Evolutionary conservation across 2,329 filamentous ascomycete genomes (phyloP), one percentile per base, ranked within the genome.

Genomic region (Curvularia sp.): DNA sequence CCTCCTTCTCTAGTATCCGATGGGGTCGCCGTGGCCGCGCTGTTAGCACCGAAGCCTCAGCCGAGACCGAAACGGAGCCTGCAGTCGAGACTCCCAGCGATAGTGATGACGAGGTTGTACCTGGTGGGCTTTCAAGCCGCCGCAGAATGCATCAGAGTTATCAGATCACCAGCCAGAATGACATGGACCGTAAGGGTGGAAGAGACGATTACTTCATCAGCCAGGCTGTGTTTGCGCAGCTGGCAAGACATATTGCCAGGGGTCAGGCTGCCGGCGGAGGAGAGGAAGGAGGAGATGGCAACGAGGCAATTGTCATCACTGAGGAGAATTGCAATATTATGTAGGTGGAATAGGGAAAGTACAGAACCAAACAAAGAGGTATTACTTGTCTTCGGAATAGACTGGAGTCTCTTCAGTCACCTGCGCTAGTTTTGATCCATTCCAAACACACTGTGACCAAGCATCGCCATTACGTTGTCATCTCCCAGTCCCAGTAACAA

Each of bases 121-220:
- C 69, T 5, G 77, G 75, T 18, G 85, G 85, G 1, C 79, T 89
- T 12, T 72, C 77, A 26, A 88, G 85, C 64, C 78, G 85, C 39
- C 86, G 84, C 65, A 80, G 85, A 9, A 83, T 89, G 77, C 82
- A 88, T 38, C 79, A 86, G 52, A 82, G 81, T 52, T 87, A 89
- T 57, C 81, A 83, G 57, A 89, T 89, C 66, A 86, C 83, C 55
- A 84, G 81, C 60, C 81, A 86, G 66, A 89, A 89, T 67, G 86
- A 89, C 65, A 81, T 84, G 60, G 81, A 86, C 56, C 81, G 85
- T 33, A 83, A 82, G 61, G 85, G 83, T 15, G 85, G 85, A 13
- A 81, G 84, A 64, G 81, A 82, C 55, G 85, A 88, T 59, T 83
- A 83, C 41, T 83, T 81, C 60, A 82, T 88, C 49, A 86, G 85